phyloP scores from a whole-genome alignment of 2,329 filamentous ascomycete species.

The Domatiomyces catenatus region DNA sequence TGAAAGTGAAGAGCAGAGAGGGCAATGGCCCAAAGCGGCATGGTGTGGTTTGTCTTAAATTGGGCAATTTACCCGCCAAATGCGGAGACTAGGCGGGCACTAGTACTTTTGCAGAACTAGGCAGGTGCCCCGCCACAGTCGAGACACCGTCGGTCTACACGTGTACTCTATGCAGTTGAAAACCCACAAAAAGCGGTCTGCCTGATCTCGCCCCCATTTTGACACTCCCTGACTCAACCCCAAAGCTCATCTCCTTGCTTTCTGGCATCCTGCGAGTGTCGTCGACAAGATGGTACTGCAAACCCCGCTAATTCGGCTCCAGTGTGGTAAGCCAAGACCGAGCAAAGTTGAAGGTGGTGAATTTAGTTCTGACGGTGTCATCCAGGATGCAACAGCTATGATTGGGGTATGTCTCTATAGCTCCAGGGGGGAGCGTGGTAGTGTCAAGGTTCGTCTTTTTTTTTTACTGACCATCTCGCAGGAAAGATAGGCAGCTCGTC shows the following conservation, averaged over 20 bases:
- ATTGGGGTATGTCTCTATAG: conserved; percentile 54
- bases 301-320: conserved; percentile 67
- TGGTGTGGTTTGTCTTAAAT: too few relatives aligned
- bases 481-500: conserved; percentile 78
- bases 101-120: too few relatives aligned
- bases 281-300: conserved; percentile 34
- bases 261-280: background rate
- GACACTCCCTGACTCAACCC: too few relatives aligned
- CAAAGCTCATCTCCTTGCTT: background rate
- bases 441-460: background rate
- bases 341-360: background rate
- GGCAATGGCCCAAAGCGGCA: too few relatives aligned
- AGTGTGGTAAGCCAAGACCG: conserved; percentile 36
- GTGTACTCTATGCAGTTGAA: background rate
- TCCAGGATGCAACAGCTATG: conserved; percentile 87
- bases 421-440: background rate
- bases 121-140: background rate
- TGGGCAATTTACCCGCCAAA: background rate
- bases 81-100: too few relatives aligned
- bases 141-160: background rate
- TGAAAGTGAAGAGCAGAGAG: too few relatives aligned
- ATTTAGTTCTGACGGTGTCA: conserved; percentile 14
- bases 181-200: background rate
- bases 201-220: background rate
- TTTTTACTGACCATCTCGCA: conserved; percentile 20